These are phyloP conservation scores for Citrullus colocynthis DNA, from an alignment of 306 rosid species.

Conservation along the genomic window DNA sequence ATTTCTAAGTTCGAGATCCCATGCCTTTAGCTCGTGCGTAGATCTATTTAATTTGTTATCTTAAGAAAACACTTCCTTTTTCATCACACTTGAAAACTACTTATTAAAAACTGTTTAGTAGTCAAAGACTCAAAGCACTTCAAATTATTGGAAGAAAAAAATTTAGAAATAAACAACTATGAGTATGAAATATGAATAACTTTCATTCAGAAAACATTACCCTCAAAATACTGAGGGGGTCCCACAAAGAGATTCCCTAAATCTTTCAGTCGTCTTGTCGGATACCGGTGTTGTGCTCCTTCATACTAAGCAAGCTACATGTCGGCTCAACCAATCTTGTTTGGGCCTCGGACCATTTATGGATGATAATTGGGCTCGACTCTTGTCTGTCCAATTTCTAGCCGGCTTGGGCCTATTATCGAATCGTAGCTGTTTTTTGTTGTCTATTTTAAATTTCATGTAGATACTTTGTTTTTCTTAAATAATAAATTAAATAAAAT, in stretches of 20 bases:
- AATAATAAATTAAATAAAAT: too few species aligned
- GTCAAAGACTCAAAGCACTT: background rate
- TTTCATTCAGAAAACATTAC: background rate
- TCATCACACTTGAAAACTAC: background rate
- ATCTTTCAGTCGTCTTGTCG: conserved; percentile 1
- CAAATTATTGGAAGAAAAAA: background rate
- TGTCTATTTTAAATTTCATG: background rate
- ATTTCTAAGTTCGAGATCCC: too few species aligned
- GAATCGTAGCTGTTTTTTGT: background rate
- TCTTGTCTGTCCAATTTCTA: background rate
- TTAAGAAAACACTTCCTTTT: background rate
- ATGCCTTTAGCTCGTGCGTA: too few species aligned
- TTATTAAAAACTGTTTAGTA: background rate
- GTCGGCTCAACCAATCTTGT: background rate
- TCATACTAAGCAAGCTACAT: background rate
- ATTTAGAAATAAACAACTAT: background rate
- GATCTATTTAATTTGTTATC: background rate
- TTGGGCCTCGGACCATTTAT: background rate
- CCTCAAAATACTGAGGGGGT: background rate
- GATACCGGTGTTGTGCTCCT: background rate
- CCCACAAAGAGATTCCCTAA: background rate
- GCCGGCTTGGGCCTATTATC: background rate
- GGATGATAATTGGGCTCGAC: background rate
- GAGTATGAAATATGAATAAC: background rate
- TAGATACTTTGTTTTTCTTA: too few species aligned